Evolutionary conservation across 192 early-diverging fungal species (phyloP).

Genomic region (Backusella westeae): DNA sequence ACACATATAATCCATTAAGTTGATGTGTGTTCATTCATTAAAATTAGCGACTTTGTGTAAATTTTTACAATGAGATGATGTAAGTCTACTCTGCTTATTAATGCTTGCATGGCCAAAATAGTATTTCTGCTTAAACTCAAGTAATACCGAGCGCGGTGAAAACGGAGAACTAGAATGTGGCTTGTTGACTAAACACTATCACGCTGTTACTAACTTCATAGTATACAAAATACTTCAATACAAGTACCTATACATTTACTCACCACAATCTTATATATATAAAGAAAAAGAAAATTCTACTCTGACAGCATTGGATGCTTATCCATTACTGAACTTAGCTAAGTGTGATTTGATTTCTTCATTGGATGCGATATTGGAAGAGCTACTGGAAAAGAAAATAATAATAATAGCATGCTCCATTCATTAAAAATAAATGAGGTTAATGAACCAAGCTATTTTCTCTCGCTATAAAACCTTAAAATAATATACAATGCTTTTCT

Average conservation of each 20-base stretch:
- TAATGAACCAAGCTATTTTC: background rate
- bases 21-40: background rate
- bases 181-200: background rate
- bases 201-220: background rate
- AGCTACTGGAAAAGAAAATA: background rate
- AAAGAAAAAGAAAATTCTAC: no score
- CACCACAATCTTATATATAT: no score
- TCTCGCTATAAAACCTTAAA: background rate
- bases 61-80: background rate
- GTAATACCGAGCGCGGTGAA: background rate
- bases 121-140: background rate
- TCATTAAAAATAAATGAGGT: background rate
- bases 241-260: no score
- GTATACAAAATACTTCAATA: no score
- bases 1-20: background rate
- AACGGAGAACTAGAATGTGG: background rate
- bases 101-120: no score
- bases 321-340: background rate
- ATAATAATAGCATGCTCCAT: background rate
- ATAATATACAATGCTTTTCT: background rate
- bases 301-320: no score
- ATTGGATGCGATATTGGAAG: background rate
- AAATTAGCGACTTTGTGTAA: background rate
- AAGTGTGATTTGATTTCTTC: background rate
- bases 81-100: background rate